Evolutionary conservation across 208 protist genomes (phyloP), one percentile per base, ranked within the genome.

Genomic region (Novymonas esmeraldas): DNA sequence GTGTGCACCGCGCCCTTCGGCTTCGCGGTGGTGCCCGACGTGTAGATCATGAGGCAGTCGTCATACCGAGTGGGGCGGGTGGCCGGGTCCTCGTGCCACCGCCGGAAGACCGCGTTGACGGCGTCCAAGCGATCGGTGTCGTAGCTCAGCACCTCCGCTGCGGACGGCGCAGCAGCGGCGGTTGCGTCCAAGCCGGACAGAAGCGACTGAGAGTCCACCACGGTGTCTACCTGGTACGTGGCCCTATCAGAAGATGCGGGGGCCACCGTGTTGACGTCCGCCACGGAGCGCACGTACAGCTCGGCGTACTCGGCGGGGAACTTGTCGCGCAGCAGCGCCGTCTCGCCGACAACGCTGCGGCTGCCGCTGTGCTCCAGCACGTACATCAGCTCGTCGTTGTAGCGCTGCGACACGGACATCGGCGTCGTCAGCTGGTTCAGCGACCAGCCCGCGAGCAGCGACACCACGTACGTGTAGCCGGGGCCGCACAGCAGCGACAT

Each of bases 1-100:
- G 96, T 98, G 42, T 92, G 89, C 36, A 98, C 90, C 6, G 90
- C 95, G 29, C 96, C 97, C 70, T 98, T 98, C 26, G 97, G 97
- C 22, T 73, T 81, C 0, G 89, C 87, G 18, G 97, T 99, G 16
- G 97, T 99, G 45, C 97, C 97, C 31, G 86, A 96, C 16, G 95
- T 98, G 88, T 98, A 98, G 29, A 98, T 78, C 81, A 98, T 95
- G 10, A 97, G 73, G 46, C 90, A 94, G 54, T 95, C 86, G 48
- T 93, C 86, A 26, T 86, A 60, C 48, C 60, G 54, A 7, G 49
- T 81, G 7, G 89, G 89, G 29, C 80, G 74, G 6, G 66, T 72
- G 1, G 48, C 20, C 14, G 68, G 64, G 29, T 79, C 50, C 39
- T 74, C 55, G 57, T 81, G 78, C 85, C 90, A 92, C 54, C 68